These are phyloP conservation scores for Basipetospora chlamydospora DNA, from an alignment of 2,329 filamentous ascomycete genomes.

Conservation along the genomic window DNA sequence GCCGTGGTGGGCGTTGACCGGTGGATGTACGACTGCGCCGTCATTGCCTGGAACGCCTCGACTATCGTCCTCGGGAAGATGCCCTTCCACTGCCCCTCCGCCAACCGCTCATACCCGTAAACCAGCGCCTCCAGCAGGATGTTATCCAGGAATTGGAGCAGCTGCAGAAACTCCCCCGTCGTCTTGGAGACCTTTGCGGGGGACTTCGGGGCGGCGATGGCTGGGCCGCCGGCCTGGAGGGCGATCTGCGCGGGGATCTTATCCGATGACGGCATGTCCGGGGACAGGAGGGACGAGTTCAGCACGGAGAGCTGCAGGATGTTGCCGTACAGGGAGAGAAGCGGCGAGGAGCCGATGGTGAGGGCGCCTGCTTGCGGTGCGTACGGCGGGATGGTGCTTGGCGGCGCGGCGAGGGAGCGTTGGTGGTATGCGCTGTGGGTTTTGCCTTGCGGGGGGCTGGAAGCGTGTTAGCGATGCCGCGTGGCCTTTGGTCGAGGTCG, in stretches of 20 bases:
- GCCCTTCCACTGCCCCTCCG: constrained; percentile 15
- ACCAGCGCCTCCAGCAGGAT: constrained; percentile 17
- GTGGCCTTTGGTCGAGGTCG: too few species aligned
- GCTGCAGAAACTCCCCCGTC: constrained; percentile 13
- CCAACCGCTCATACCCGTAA: constrained; percentile 15
- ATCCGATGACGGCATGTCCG: constrained; percentile 14
- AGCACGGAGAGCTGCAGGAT: constrained; percentile 15
- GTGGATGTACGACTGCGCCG: constrained; percentile 22
- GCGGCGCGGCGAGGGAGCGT: constrained; percentile 16
- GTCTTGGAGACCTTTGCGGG: constrained; percentile 15
- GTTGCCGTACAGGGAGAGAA: constrained; percentile 14
- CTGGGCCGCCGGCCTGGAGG: constrained; percentile 18
- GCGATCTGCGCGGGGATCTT: constrained; percentile 1
- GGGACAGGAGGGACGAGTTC: constrained; percentile 11
- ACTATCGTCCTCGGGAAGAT: constrained; percentile 19
- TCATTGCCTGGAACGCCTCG: constrained; percentile 17
- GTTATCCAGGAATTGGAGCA: constrained; percentile 19
- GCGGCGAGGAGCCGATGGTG: constrained; percentile 17
- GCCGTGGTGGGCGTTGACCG: constrained; percentile 18
- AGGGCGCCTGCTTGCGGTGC: constrained; percentile 20
- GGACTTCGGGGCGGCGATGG: constrained; percentile 15
- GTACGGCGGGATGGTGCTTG: constrained; percentile 18
- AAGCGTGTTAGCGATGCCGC: constrained; percentile 2
- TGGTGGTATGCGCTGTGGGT: constrained; percentile 8
- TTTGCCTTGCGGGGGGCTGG: constrained; percentile 13